A percentile compares a stretch with the other conserved stretches of the same genome.
These are phyloP conservation scores for Hygrophoropsis aurantiaca DNA, from an alignment of 768 basidiomycete genomes.

Conservation along the genomic window DNA sequence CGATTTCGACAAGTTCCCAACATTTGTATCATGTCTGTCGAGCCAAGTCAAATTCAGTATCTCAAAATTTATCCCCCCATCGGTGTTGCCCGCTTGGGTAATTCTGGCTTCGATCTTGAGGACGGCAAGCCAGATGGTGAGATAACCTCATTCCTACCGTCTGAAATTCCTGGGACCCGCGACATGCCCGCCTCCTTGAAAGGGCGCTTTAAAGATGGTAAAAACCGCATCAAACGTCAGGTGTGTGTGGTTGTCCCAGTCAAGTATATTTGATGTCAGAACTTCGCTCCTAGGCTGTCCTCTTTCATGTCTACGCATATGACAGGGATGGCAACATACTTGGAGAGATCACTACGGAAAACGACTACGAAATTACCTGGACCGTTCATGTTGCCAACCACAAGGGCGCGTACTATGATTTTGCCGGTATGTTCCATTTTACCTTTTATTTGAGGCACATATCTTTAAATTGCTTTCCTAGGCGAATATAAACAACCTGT, in stretches of 20 bases:
- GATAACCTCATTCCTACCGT: constrained; percentile 19
- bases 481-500: not conserved
- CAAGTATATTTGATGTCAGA: not conserved
- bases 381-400: constrained; percentile 33
- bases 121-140: constrained; percentile 5
- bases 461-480: not conserved
- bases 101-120: constrained; percentile 20
- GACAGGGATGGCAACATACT: constrained; percentile 21
- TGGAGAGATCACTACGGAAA: constrained; percentile 25
- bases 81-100: constrained; percentile 34
- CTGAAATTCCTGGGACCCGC: constrained; percentile 28
- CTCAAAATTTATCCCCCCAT: constrained; percentile 34
- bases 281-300: constrained; percentile 22
- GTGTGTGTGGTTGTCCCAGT: constrained; percentile 10
- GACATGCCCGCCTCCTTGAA: constrained; percentile 10
- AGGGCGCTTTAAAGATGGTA: constrained; percentile 17
- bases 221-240: constrained; percentile 28
- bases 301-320: constrained; percentile 34
- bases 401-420: constrained; percentile 21
- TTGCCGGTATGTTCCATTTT: constrained; percentile 14
- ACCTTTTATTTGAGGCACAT: not conserved
- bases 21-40: not conserved
- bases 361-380: constrained; percentile 25
- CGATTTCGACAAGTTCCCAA: no score
- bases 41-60: not conserved